Conservation (phyloP, 805 yeast species). For the Clavispora asparagi region DNA sequence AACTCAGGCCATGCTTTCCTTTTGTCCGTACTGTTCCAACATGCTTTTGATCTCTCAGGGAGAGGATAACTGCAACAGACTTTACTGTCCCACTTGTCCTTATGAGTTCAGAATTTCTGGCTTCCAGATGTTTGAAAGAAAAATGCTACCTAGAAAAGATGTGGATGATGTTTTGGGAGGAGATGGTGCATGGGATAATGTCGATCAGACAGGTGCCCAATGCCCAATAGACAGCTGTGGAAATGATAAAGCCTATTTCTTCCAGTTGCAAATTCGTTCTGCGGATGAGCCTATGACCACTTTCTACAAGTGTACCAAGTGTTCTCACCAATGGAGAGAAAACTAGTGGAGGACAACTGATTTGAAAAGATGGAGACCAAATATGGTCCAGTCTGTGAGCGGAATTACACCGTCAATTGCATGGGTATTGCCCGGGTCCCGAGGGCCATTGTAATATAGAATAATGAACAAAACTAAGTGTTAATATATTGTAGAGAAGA, state of each 20-base stretch:
- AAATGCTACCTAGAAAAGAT: conserved; percentile 75
- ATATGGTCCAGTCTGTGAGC: background rate
- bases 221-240: conserved; percentile 89
- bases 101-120: conserved; percentile 88
- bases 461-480: background rate
- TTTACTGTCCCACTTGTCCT: conserved; percentile 92
- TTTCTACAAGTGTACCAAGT: conserved; percentile 88
- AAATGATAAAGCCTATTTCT: conserved; percentile 88
- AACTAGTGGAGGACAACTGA: conserved; percentile 41
- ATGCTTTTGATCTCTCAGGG: conserved; percentile 69
- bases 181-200: conserved; percentile 98
- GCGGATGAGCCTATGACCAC: conserved; percentile 99
- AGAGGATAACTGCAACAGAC: conserved; percentile 54
- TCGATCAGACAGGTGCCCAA: conserved; percentile 89
- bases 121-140: conserved; percentile 79
- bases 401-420: background rate
- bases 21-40: conserved; percentile 92
- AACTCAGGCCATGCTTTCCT: conserved; percentile 63
- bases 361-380: background rate
- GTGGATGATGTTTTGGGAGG: conserved; percentile 97
- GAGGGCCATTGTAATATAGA: background rate
- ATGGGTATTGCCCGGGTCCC: background rate
- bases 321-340: conserved; percentile 96
- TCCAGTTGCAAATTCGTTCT: conserved; percentile 92
- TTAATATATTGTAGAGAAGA: background rate